These are phyloP conservation scores for Lanmaoa pseudosensibilis DNA, from an alignment of 768 basidiomycete species.

Conservation along the genomic window DNA sequence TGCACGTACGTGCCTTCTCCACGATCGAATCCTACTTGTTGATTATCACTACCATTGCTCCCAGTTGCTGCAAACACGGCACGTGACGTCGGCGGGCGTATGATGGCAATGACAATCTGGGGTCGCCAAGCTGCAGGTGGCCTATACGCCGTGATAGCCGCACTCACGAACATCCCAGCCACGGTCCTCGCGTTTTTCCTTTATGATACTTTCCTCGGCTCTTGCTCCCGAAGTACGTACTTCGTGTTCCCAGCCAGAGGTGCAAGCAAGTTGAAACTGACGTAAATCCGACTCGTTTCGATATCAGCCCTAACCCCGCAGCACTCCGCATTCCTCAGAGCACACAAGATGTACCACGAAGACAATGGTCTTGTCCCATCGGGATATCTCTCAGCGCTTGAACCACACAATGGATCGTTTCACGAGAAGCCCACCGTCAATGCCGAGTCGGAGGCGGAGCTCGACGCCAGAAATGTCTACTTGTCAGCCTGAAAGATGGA, in stretches of 20 bases:
- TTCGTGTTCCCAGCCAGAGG: neutral
- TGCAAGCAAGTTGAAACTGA: slow-evolving; percentile 12
- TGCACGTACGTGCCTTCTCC: slow-evolving; percentile 37
- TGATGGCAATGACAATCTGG: slow-evolving; percentile 64
- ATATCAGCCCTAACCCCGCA: slow-evolving; percentile 27
- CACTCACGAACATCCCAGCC: slow-evolving; percentile 66
- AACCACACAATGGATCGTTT: slow-evolving; percentile 3
- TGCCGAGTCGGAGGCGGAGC: neutral
- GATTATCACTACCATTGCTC: neutral
- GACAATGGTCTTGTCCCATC: slow-evolving; percentile 23
- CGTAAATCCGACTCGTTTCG: neutral
- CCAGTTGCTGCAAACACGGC: slow-evolving; percentile 64
- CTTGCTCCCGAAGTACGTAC: slow-evolving; percentile 56
- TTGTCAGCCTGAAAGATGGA: neutral
- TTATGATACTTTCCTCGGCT: slow-evolving; percentile 58
- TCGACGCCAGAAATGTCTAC: slow-evolving; percentile 14
- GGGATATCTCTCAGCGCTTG: slow-evolving; percentile 23
- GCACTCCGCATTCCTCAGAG: slow-evolving; percentile 23
- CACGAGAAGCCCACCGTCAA: slow-evolving; percentile 9
- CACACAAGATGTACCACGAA: slow-evolving; percentile 26
- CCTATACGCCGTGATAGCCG: slow-evolving; percentile 58
- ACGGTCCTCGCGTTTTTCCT: slow-evolving; percentile 53
- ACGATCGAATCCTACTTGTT: neutral
- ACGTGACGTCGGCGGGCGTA: slow-evolving; percentile 64
- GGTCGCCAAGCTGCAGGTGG: slow-evolving; percentile 53